Base-by-base conservation (phyloP, 2,329 filamentous ascomycete species). In the Pestalotiopsis sp. region DNA sequence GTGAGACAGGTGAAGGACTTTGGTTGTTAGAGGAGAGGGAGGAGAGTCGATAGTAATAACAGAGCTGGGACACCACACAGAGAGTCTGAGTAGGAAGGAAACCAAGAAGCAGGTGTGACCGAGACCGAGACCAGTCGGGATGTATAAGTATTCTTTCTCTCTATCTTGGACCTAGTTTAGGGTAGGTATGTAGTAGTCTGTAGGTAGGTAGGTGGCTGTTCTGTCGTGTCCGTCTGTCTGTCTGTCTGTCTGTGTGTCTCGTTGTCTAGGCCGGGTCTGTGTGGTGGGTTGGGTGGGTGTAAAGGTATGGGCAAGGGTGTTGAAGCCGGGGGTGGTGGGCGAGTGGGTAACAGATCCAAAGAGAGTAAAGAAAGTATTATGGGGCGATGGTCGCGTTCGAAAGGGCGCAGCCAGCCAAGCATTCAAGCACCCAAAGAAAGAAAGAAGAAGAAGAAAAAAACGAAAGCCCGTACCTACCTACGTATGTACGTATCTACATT, bases 71-170 rank as follows among this genome's bases (percentile, higher is more conserved):
- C 72, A 71, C 72, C 70, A 67, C 52, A 55, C 68, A 72, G 65
- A 71, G 70, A 73, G 71, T 71, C 69, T 75, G 69, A 70, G 30
- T 11, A 56, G 30, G 57, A 67, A 68, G 56, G 70, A 64, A 66
- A 57, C 14, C 17, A n/a, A 35, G 30, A 63, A 66, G n/a, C 61
- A 68, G 67, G 38, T 44, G n/a, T 61, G 57, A 64, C 17, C 69
- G 73, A 71, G 65, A 64, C 64, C 35, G 62, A 57, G 65, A 67
- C 66, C 69, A 69, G 70, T 70, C 69, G 44, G 40, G 76, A 75
- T 73, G 52, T 76, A 75, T 66, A 73, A 71, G 66, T 69, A 71
- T 63, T 35, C 30, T 9, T 35, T 9, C 30, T 35, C 30, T 35
- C 30, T 35, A 35, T 35, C 30, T 35, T 35, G 30, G 30, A 35